These are phyloP conservation scores for Xylaria curta DNA, from an alignment of 495 filamentous ascomycete species.

Conservation along the genomic window DNA sequence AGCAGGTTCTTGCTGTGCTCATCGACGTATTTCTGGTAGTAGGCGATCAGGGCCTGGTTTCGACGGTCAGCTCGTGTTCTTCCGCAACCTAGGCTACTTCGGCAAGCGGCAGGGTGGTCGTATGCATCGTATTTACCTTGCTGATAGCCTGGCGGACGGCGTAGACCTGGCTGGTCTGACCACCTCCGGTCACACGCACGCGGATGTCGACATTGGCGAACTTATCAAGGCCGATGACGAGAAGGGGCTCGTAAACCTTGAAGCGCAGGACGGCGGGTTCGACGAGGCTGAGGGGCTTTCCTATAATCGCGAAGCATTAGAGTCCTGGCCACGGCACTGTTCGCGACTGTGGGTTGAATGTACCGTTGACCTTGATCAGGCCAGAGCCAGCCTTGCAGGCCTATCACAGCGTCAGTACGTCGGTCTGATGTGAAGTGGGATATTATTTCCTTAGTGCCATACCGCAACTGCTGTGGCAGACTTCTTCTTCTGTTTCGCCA, in stretches of 20 bases:
- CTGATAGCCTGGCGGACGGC: slow-evolving; percentile 98
- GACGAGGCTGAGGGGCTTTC: slow-evolving; percentile 89
- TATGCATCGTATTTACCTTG: slow-evolving; percentile 62
- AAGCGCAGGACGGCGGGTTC: slow-evolving; percentile 97
- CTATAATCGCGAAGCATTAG: slow-evolving; percentile 21
- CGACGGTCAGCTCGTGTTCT: slow-evolving; percentile 8
- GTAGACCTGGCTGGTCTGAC: slow-evolving; percentile 97
- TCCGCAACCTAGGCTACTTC: background rate
- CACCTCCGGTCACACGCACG: slow-evolving; percentile 93
- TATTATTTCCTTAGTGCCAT: background rate
- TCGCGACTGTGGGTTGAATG: background rate
- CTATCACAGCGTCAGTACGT: slow-evolving; percentile 28
- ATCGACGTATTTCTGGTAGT: slow-evolving; percentile 99
- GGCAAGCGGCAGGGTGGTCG: background rate
- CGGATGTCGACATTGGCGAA: slow-evolving; percentile 97
- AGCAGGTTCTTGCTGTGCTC: slow-evolving; percentile 99
- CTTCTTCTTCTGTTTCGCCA: slow-evolving; percentile 29
- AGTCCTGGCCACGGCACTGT: background rate
- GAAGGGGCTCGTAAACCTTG: slow-evolving; percentile 98
- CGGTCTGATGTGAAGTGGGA: slow-evolving; percentile 1
- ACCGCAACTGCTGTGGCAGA: slow-evolving; percentile 30
- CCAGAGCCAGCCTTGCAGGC: slow-evolving; percentile 77
- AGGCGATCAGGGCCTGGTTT: slow-evolving; percentile 73
- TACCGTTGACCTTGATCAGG: slow-evolving; percentile 94
- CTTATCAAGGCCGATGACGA: slow-evolving; percentile 95